A percentile compares a stretch with the other conserved stretches of the same genome.
Evolutionary conservation across 2,329 filamentous ascomycete species (phyloP).

Genomic region (Dothidotthia symphoricarpi): DNA sequence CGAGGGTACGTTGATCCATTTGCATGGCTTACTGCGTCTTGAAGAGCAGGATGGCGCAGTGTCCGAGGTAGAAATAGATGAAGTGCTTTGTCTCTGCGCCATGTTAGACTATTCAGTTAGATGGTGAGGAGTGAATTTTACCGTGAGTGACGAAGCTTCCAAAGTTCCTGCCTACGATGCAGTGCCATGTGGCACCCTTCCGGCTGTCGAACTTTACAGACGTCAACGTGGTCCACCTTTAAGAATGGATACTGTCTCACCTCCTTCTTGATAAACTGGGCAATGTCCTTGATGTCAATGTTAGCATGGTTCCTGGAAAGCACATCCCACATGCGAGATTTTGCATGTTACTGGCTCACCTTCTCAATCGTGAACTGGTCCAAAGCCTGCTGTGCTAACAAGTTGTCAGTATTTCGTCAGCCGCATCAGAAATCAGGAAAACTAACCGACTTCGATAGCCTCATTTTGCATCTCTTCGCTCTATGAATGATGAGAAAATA

Average conservation of each 20-base stretch:
- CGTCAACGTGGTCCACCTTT: slow-evolving; percentile 21
- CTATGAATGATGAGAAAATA: slow-evolving; percentile 50
- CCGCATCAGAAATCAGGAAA: slow-evolving; percentile 4
- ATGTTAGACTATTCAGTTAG: too few relatives aligned
- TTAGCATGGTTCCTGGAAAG: slow-evolving; percentile 4
- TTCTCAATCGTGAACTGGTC: slow-evolving; percentile 71
- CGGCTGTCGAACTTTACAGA: slow-evolving; percentile 79
- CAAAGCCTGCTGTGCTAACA: slow-evolving; percentile 67
- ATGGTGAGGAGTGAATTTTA: slow-evolving; percentile 46
- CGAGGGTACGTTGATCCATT: slow-evolving; percentile 6
- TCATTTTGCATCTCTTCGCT: slow-evolving; percentile 97
- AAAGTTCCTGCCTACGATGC: slow-evolving; percentile 97
- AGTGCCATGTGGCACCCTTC: slow-evolving; percentile 98
- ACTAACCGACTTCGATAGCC: slow-evolving; percentile 89
- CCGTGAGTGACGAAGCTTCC: slow-evolving; percentile 98
- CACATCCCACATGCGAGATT: neutral
- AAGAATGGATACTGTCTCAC: slow-evolving; percentile 48
- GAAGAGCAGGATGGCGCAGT: slow-evolving; percentile 97
- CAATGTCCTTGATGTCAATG: slow-evolving; percentile 70
- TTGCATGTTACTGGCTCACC: slow-evolving; percentile 42
- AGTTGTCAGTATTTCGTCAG: slow-evolving; percentile 22
- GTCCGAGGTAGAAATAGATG: slow-evolving; percentile 99
- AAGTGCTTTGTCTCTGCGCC: slow-evolving; percentile 93
- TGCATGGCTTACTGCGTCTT: slow-evolving; percentile 75
- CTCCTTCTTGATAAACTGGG: slow-evolving; percentile 92